A percentile compares a stretch with the other conserved stretches of the same genome.
These are phyloP conservation scores for Erigeron philadelphicus DNA, from an alignment of 140 eudicot species.

Conservation along the genomic window DNA sequence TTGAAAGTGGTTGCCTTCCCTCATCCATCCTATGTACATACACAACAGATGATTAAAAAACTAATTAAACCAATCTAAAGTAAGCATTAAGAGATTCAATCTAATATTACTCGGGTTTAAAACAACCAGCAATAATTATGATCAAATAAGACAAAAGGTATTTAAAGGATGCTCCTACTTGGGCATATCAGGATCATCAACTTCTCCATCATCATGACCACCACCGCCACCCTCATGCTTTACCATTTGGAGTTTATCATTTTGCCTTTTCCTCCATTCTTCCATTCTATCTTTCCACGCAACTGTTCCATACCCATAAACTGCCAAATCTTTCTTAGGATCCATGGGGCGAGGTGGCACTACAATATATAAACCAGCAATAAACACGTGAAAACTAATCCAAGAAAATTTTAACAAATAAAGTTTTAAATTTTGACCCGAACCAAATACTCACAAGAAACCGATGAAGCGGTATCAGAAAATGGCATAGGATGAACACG, in stretches of 20 bases:
- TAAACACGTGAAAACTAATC: conserved; percentile 11
- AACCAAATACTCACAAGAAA: conserved; percentile 53
- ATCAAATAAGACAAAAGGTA: conserved; percentile 1
- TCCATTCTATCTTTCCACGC: conserved; percentile 99
- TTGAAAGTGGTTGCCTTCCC: conserved; percentile 85
- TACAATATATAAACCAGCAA: conserved; percentile 31
- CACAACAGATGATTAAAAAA: not conserved
- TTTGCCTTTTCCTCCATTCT: conserved; percentile 87
- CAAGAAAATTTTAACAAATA: not conserved
- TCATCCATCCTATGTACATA: conserved; percentile 76
- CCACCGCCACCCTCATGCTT: conserved; percentile 72
- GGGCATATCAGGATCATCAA: conserved; percentile 89
- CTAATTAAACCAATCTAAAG: no score
- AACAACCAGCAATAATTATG: conserved; percentile 8
- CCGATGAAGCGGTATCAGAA: conserved; percentile 61
- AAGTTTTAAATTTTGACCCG: not conserved
- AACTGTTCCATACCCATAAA: conserved; percentile 92
- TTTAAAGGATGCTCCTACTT: conserved; percentile 45
- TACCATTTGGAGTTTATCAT: conserved; percentile 81
- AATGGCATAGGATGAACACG: conserved; percentile 79
- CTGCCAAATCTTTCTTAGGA: conserved; percentile 94
- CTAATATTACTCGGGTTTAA: not conserved
- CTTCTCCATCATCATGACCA: conserved; percentile 48
- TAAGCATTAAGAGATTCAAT: not conserved
- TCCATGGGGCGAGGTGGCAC: conserved; percentile 99